A percentile compares a stretch with the other conserved stretches of the same genome.
phyloP scores from a whole-genome alignment of 352 stramenopile genomes.

The Phytophthora cajani region DNA sequence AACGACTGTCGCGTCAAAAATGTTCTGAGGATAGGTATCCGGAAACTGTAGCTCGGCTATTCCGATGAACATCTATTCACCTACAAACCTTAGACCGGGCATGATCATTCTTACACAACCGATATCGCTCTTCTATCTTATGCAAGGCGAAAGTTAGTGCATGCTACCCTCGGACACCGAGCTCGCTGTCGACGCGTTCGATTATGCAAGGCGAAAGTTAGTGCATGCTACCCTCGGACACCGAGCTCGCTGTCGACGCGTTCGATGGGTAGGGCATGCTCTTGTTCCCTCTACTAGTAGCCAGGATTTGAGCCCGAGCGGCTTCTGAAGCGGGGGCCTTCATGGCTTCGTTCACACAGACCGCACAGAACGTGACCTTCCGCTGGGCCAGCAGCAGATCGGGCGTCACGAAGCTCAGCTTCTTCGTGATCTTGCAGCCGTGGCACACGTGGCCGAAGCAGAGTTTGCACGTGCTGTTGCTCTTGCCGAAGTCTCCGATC shows the following conservation, averaged over 20 bases:
- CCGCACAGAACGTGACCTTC: constrained; percentile 48
- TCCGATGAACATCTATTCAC: no score
- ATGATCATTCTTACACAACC: no score
- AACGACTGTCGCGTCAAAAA: no score
- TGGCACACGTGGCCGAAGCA: constrained; percentile 44
- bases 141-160: constrained; percentile 10
- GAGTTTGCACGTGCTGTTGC: constrained; percentile 42
- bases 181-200: constrained; percentile 31
- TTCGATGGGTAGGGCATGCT: constrained; percentile 26
- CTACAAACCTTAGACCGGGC: no score
- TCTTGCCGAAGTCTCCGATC: constrained; percentile 37
- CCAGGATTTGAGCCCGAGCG: constrained; percentile 32
- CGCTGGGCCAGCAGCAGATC: constrained; percentile 36
- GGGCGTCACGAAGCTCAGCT: constrained; percentile 45
- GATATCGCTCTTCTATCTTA: no score
- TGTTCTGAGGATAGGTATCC: no score
- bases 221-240: constrained; percentile 25
- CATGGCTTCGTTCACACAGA: constrained; percentile 40
- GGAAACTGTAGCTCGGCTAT: no score
- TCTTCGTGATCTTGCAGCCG: constrained; percentile 44
- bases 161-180: constrained; percentile 28
- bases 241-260: constrained; percentile 29
- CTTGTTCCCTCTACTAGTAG: constrained; percentile 13
- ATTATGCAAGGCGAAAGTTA: constrained; percentile 10
- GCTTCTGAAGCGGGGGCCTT: constrained; percentile 29